A percentile compares a stretch with the other conserved stretches of the same genome.
Conservation (phyloP, 2,329 filamentous ascomycete species). For the Pseudogymnoascus sp. region DNA sequence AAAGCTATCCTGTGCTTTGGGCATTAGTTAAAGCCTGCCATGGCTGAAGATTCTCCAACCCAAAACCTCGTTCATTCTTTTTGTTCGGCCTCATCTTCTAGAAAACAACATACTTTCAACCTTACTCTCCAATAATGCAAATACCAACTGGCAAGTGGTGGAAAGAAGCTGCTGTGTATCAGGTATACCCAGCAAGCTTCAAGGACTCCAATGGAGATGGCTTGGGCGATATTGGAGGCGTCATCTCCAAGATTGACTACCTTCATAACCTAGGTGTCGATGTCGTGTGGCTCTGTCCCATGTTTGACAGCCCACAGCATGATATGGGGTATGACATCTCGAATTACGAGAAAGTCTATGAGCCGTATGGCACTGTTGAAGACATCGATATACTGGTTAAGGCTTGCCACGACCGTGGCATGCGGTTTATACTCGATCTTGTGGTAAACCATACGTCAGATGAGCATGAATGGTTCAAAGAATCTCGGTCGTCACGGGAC, state of each 20-base stretch:
- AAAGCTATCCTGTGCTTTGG: not conserved
- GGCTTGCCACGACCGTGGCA: constrained; percentile 52
- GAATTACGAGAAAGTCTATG: constrained; percentile 59
- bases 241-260: constrained; percentile 55
- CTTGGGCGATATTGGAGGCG: constrained; percentile 53
- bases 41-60: not conserved
- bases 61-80: not conserved
- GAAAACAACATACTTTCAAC: not conserved
- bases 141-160: constrained; percentile 36
- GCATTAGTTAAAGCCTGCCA: not conserved
- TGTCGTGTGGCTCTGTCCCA: constrained; percentile 59
- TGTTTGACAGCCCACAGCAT: constrained; percentile 55
- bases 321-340: constrained; percentile 67
- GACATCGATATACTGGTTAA: constrained; percentile 57
- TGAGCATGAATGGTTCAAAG: constrained; percentile 58
- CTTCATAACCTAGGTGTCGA: constrained; percentile 53
- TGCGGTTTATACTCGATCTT: constrained; percentile 66
- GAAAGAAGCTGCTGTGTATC: constrained; percentile 50
- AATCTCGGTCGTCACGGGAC: constrained; percentile 42
- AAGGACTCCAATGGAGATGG: constrained; percentile 52
- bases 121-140: not conserved
- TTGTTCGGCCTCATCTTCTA: not conserved
- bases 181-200: constrained; percentile 52
- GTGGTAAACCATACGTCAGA: constrained; percentile 73
- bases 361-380: constrained; percentile 57